Conservation (phyloP, 495 filamentous ascomycete genomes). For the Hypomontagnella submonticulosa region DNA sequence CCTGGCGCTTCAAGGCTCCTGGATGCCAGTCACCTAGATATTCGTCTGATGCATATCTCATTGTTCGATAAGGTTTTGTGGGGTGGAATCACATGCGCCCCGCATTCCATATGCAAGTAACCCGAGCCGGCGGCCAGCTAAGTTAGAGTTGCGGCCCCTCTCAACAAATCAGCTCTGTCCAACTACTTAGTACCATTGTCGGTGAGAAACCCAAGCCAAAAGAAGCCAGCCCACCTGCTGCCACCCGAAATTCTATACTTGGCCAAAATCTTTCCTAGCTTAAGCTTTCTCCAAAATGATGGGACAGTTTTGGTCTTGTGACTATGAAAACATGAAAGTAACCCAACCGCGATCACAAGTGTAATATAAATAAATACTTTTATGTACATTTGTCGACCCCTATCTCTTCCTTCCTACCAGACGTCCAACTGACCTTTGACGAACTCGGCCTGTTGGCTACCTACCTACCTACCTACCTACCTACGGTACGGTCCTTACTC, state of each 20-base stretch:
- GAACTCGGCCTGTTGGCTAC: background rate
- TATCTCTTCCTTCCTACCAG: background rate
- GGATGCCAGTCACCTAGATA: background rate
- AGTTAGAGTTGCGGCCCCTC: constrained; percentile 18
- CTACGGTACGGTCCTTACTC: constrained; percentile 1
- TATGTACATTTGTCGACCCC: constrained; percentile 3
- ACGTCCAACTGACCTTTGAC: background rate
- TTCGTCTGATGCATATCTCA: constrained; percentile 8
- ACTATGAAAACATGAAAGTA: constrained; percentile 36
- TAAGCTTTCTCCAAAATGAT: constrained; percentile 9
- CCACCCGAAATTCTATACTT: constrained; percentile 19
- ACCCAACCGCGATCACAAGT: constrained; percentile 12
- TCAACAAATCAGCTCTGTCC: constrained; percentile 39
- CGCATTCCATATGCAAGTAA: background rate
- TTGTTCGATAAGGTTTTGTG: constrained; percentile 32
- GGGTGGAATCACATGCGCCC: constrained; percentile 38
- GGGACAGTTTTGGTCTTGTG: constrained; percentile 37
- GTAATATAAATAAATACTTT: constrained; percentile 18
- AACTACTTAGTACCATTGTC: no score
- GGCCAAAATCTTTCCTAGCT: constrained; percentile 21
- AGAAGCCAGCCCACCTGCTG: constrained; percentile 9
- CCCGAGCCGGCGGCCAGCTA: constrained; percentile 10
- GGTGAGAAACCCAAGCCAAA: constrained; percentile 27
- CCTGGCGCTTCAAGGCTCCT: no score
- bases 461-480: background rate